phyloP scores from a whole-genome alignment of 129 eudicot species.

The Tagetes patula region DNA sequence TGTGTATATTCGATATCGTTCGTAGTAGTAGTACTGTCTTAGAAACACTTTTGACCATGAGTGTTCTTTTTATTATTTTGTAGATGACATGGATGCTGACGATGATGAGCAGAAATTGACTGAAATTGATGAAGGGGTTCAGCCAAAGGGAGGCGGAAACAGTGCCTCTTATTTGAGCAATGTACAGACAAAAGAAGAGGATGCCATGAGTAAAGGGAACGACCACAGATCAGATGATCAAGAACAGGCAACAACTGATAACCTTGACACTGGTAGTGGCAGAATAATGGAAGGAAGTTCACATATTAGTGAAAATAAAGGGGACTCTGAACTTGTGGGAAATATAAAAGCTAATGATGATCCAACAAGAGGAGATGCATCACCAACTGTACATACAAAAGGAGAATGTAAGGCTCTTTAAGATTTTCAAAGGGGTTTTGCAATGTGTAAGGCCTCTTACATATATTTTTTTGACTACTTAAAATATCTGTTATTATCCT shows the following conservation, averaged over 20 bases:
- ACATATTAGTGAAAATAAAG: slow-evolving; percentile 6
- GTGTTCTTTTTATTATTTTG: neutral
- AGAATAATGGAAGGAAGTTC: slow-evolving; percentile 9
- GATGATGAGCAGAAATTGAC: slow-evolving; percentile 19
- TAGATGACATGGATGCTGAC: slow-evolving; percentile 25
- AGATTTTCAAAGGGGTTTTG: neutral
- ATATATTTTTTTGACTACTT: neutral
- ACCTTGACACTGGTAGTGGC: neutral
- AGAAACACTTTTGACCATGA: neutral
- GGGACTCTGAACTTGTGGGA: slow-evolving; percentile 10
- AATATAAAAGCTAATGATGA: neutral
- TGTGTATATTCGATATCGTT: slow-evolving; percentile 1
- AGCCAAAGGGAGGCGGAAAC: slow-evolving; percentile 1
- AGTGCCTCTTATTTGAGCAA: neutral
- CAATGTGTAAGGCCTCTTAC: neutral
- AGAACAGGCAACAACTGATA: neutral
- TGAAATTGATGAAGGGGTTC: slow-evolving; percentile 16
- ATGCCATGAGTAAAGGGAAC: neutral
- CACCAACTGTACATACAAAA: neutral
- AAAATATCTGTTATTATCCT: neutral
- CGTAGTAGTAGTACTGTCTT: neutral
- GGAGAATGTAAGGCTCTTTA: slow-evolving; percentile 18
- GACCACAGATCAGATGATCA: slow-evolving; percentile 1
- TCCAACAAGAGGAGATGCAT: slow-evolving; percentile 8
- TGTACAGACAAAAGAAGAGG: slow-evolving; percentile 19